Conservation (phyloP, 768 basidiomycete genomes). For the Mycena albidolilacea region DNA sequence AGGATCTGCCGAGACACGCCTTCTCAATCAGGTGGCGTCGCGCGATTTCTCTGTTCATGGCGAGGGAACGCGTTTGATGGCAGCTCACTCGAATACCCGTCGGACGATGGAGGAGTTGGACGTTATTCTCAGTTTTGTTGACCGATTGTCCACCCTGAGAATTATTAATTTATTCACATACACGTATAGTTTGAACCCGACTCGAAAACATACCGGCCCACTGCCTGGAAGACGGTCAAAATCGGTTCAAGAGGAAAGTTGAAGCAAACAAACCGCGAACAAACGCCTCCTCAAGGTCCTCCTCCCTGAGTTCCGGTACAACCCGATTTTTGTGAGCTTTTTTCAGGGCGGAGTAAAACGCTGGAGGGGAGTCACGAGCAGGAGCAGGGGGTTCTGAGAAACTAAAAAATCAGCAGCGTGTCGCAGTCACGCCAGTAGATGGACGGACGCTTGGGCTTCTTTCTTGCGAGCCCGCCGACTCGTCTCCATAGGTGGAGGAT, state of each 20-base stretch:
- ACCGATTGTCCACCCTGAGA: constrained; percentile 91
- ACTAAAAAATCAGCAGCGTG: constrained; percentile 36
- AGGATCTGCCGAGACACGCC: constrained; percentile 62
- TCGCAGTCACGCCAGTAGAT: constrained; percentile 39
- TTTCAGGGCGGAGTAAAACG: constrained; percentile 80
- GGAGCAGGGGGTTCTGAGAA: constrained; percentile 42
- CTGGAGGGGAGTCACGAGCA: constrained; percentile 49
- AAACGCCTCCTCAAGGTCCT: constrained; percentile 90
- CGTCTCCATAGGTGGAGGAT: constrained; percentile 63
- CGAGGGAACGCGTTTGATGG: constrained; percentile 90
- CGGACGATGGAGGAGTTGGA: constrained; percentile 91
- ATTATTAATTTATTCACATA: constrained; percentile 46
- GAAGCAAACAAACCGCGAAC: constrained; percentile 74
- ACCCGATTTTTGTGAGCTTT: constrained; percentile 75
- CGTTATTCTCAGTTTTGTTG: constrained; percentile 95
- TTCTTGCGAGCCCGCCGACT: constrained; percentile 65
- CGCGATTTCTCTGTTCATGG: constrained; percentile 84
- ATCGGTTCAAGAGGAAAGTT: background rate
- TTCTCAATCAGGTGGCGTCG: constrained; percentile 82
- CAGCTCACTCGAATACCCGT: constrained; percentile 90
- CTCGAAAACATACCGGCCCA: constrained; percentile 72
- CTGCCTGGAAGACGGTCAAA: constrained; percentile 66
- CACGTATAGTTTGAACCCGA: constrained; percentile 38
- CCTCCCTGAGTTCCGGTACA: constrained; percentile 79
- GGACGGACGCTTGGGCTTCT: constrained; percentile 44